A percentile compares a stretch with the other conserved stretches of the same genome.
Conservation (phyloP, 1,284 basidiomycete species). For the Papiliotrema laurentii region DNA sequence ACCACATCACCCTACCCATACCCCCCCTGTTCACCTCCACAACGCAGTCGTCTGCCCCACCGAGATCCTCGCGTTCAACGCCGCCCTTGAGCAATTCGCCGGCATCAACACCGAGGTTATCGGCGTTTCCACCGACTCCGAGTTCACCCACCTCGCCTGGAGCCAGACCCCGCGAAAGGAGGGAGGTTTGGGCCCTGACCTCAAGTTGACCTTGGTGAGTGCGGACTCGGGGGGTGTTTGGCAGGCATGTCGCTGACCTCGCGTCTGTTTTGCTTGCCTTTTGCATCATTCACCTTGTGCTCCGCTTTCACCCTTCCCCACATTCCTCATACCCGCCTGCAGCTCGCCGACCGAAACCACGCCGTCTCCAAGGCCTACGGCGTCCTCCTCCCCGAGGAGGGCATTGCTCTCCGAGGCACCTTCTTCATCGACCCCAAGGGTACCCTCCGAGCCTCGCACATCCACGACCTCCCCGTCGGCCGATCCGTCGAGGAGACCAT, state of each 20-base stretch:
- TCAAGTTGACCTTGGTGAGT: constrained; percentile 52
- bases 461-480: constrained; percentile 86
- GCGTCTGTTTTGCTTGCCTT: neutral
- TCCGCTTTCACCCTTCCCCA: neutral
- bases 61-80: constrained; percentile 88
- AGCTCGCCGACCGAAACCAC: constrained; percentile 48
- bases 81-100: constrained; percentile 68
- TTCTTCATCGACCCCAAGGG: constrained; percentile 90
- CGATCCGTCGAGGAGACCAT: constrained; percentile 86
- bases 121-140: constrained; percentile 76
- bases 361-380: constrained; percentile 62
- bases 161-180: constrained; percentile 69
- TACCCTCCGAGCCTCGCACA: constrained; percentile 54
- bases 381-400: constrained; percentile 77
- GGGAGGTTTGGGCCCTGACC: constrained; percentile 80
- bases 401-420: constrained; percentile 75
- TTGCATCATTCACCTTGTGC: neutral
- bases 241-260: neutral
- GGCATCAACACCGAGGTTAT: constrained; percentile 69
- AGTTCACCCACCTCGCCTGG: constrained; percentile 86
- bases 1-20: constrained; percentile 41
- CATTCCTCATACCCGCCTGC: constrained; percentile 16
- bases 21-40: neutral
- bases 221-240: too few species aligned
- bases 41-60: constrained; percentile 78